A percentile compares a stretch with the other conserved stretches of the same genome.
phyloP scores from a whole-genome alignment of 1,284 basidiomycete genomes.

The Pisolithus thermaeus region DNA sequence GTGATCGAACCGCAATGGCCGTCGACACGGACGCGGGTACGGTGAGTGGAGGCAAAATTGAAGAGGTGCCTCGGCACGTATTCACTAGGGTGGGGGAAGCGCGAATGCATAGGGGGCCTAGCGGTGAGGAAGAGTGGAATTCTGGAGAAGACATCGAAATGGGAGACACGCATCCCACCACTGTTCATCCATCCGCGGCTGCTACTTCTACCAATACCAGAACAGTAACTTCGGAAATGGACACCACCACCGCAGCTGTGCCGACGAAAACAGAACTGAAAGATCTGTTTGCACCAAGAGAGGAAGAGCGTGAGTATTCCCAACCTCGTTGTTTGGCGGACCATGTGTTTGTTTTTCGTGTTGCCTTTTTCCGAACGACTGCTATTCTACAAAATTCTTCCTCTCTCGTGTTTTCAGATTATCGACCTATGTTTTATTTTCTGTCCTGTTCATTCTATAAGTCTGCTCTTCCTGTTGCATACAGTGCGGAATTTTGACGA shows the following conservation, averaged over 20 bases:
- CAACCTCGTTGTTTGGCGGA: not conserved
- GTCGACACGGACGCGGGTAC: not conserved
- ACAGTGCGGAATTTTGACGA: not conserved
- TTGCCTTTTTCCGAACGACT: too few species aligned
- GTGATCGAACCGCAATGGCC: not conserved
- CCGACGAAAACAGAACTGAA: conserved; percentile 40
- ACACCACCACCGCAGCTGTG: not conserved
- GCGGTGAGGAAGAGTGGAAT: conserved; percentile 1
- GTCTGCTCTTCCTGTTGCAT: too few species aligned
- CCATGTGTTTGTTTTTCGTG: not conserved
- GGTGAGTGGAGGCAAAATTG: conserved; percentile 6
- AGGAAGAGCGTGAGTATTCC: conserved; percentile 50
- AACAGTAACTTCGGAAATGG: too few species aligned
- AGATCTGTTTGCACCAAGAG: conserved; percentile 62
- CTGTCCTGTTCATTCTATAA: too few species aligned
- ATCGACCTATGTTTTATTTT: too few species aligned
- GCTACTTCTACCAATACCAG: too few species aligned
- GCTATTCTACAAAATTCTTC: too few species aligned
- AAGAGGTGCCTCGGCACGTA: conserved; percentile 9
- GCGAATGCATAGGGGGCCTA: not conserved
- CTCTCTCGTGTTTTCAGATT: too few species aligned
- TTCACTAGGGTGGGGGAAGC: too few species aligned
- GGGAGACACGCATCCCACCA: conserved; percentile 1
- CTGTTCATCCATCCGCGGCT: not conserved
- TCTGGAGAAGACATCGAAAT: conserved; percentile 13